Evolutionary conservation across 73 alveolate genomes (phyloP).

Genomic region (Effrenium voratum): DNA sequence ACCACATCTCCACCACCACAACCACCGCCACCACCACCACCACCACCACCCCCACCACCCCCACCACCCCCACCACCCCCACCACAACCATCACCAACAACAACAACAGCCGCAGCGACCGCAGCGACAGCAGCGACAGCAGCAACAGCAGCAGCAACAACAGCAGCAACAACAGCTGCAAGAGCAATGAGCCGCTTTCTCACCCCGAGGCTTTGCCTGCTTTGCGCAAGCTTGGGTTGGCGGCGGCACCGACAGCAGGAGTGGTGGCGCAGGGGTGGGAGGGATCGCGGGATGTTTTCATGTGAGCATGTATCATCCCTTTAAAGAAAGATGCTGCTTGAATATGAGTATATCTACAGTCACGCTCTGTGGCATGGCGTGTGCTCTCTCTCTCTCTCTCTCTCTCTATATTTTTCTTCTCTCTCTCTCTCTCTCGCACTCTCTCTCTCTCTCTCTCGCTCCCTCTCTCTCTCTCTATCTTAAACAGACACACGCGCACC

Average conservation of each 20-base stretch:
- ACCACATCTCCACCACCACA: background rate
- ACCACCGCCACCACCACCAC: background rate
- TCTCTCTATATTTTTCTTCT: no score
- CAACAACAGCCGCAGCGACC: background rate
- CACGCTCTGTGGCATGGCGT: no score
- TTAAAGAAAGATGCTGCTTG: no score
- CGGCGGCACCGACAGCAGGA: slow-evolving; percentile 84
- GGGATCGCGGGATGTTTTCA: background rate
- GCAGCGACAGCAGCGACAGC: background rate
- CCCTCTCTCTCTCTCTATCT: no score
- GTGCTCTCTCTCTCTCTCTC: no score
- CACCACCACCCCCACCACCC: background rate
- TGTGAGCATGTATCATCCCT: no score
- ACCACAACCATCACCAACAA: background rate
- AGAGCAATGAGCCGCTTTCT: no score
- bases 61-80: background rate
- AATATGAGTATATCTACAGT: no score
- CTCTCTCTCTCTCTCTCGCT: no score
- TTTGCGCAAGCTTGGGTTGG: slow-evolving; percentile 57
- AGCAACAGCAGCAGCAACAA: background rate
- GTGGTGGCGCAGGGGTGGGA: background rate
- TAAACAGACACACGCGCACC: no score
- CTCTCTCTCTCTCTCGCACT: no score
- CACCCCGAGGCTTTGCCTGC: slow-evolving; percentile 30
- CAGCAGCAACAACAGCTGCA: background rate